These are phyloP conservation scores for Solanum pinnatisectum DNA, from an alignment of 257 asterid species.

Conservation along the genomic window DNA sequence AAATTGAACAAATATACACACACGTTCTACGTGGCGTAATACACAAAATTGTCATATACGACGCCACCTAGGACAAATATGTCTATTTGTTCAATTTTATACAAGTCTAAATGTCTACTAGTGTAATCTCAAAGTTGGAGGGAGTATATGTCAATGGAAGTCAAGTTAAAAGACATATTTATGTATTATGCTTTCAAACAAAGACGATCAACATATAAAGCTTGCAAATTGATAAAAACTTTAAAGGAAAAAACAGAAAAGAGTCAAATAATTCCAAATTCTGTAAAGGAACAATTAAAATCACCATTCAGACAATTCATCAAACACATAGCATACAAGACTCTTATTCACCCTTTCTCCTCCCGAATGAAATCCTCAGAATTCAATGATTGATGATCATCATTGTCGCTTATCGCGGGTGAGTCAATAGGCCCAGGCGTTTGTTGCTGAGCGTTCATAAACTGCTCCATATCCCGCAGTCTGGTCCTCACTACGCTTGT, in stretches of 20 bases:
- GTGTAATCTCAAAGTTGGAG: background rate
- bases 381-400: background rate
- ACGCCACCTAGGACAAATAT: background rate
- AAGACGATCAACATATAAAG: background rate
- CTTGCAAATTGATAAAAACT: background rate
- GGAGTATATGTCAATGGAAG: fast-evolving
- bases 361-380: constrained; percentile 11
- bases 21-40: background rate
- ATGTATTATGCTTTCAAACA: background rate
- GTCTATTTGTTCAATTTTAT: background rate
- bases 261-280: background rate
- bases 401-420: background rate
- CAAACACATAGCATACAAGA: constrained; percentile 2
- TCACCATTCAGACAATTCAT: constrained; percentile 6
- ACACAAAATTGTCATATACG: background rate
- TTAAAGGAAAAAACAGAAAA: background rate
- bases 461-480: constrained; percentile 50
- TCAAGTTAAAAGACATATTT: background rate
- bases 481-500: constrained; percentile 51
- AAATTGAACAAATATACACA: no score
- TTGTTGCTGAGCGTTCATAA: constrained; percentile 28
- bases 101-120: fast-evolving
- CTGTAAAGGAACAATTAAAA: background rate
- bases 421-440: background rate
- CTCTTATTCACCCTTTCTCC: constrained; percentile 7